Base-by-base conservation (phyloP, 768 basidiomycete genomes). In the Rickenella mellea region DNA sequence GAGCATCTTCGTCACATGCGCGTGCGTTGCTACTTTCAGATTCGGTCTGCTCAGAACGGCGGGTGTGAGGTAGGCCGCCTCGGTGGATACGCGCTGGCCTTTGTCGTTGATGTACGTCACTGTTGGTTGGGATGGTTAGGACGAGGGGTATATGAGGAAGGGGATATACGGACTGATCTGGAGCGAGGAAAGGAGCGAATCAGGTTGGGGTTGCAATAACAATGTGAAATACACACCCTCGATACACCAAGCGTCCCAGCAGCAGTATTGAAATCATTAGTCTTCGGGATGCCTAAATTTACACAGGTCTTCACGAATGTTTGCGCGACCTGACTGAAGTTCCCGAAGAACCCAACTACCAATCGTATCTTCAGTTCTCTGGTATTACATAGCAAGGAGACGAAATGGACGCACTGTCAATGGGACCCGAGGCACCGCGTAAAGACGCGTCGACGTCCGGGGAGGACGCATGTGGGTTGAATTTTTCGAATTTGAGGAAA, bases 401-500 rank as follows among this genome's bases (percentile, higher is more conserved):
- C 15, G 11, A 10, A 10, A 3, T 17, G 36, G 33, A 4, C 39
- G 28, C 40, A 62, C 61, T 44, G 28, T 68, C 61, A 7, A 83
- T 66, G 0, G 80, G 80, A 0, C 83, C 83, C 1, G 58, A 40
- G 0, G 56, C 58, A 2, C 82, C 80, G 19, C 66, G 74, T 5
- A 63, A 52, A 4, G 59, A 55, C 1, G 55, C 41, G 39, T 78
- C 67, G 6, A 83, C 76, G 5, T 57, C 57, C 1, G 74, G 73
- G 49, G 71, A 74, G 6, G 63, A 53, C 1, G 69, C 58, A 46
- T 77, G 65, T 3, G 74, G 72, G 30, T 61, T 61, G 49, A 68
- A 83, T 14, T 61, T 67, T 55, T 86, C 82, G 32, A 84, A 82
- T 55, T 81, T 85, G 27, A 55, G 66, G 51, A 85, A 78, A 50